Evolutionary conservation across 345 rosid genomes (phyloP), one percentile per base, ranked within the genome.

Genomic region (Cardamine chenopodiifolia): DNA sequence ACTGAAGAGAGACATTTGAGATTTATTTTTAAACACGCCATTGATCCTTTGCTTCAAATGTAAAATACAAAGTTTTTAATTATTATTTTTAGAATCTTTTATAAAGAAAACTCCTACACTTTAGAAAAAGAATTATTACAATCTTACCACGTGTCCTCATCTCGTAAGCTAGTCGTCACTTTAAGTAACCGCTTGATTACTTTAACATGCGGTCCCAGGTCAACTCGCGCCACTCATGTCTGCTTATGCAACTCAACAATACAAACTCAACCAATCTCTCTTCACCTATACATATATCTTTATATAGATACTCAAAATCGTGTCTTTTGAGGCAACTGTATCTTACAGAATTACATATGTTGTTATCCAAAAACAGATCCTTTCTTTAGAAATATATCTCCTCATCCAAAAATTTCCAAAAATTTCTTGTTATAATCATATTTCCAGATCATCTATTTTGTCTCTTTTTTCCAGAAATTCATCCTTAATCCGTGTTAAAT

Each of bases 241-340:
- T 56, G 42, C 53, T 55, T 35, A 53, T 35, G 50, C 19, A 68
- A 45, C 8, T 35, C 5, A 50, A 20, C 31, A 37, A 37, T 8
- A 37, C 61, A 53, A 18, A 68, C 25, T n/a, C 50, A 53, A 68
- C 12, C 48, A 20, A 35, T 9, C 48, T 13, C 52, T 54, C 68
- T 35, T 44, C 48, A 69, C 17, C 49, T 35, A 23, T 42, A 63
- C 14, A 7, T 53, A 49, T 55, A 63, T 29, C 49, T 22, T 40
- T 42, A 69, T 70, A 62, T 70, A 69, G 19, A 62, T 68, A 57
- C 79, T 62, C 65, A 76, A 45, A 62, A 62, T 76, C 75, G 70
- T 76, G 34, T 42, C 75, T 76, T 62, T 62, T 54, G 69, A 76
- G 79, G 73, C 3, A 76, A 76, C 55, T 69, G 50, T 44, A 53